phyloP scores from a whole-genome alignment of 306 rosid species.

The Pterocarpus santalinus region DNA sequence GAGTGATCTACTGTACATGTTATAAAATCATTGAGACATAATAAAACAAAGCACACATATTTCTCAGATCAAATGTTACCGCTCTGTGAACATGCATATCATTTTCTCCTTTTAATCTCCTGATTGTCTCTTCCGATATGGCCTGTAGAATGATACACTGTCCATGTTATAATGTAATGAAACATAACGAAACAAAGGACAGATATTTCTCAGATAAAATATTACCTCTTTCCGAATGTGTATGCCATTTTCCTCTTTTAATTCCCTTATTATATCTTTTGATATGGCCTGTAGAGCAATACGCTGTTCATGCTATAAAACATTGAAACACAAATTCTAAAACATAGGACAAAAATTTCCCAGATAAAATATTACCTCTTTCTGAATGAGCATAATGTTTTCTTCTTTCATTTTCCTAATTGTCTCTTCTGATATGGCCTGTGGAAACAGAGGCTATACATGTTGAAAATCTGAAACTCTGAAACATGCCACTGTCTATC shows the following conservation, averaged over 20 bases:
- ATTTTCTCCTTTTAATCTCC: slow-evolving; percentile 59
- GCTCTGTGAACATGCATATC: slow-evolving; percentile 49
- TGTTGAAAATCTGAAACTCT: slow-evolving; percentile 16
- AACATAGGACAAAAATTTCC: slow-evolving; percentile 17
- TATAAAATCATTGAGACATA: background rate
- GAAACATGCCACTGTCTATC: background rate
- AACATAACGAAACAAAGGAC: slow-evolving; percentile 32
- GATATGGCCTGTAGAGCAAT: slow-evolving; percentile 33
- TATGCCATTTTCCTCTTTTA: slow-evolving; percentile 54
- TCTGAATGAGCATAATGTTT: slow-evolving; percentile 51
- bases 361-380: slow-evolving; percentile 52
- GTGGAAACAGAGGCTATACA: slow-evolving; percentile 6
- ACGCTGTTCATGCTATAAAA: slow-evolving; percentile 25
- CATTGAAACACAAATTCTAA: background rate
- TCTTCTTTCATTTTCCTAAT: slow-evolving; percentile 58
- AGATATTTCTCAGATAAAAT: slow-evolving; percentile 36
- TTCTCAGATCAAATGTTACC: slow-evolving; percentile 50
- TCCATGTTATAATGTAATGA: background rate
- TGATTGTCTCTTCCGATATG: slow-evolving; percentile 54
- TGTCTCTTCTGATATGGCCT: slow-evolving; percentile 61
- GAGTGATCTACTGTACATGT: slow-evolving; percentile 16
- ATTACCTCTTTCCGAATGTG: slow-evolving; percentile 58
- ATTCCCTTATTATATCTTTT: slow-evolving; percentile 48
- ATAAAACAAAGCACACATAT: slow-evolving; percentile 1
- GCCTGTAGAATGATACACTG: slow-evolving; percentile 50